phyloP scores from a whole-genome alignment of 2,329 filamentous ascomycete genomes.

The Didymella lethalis region DNA sequence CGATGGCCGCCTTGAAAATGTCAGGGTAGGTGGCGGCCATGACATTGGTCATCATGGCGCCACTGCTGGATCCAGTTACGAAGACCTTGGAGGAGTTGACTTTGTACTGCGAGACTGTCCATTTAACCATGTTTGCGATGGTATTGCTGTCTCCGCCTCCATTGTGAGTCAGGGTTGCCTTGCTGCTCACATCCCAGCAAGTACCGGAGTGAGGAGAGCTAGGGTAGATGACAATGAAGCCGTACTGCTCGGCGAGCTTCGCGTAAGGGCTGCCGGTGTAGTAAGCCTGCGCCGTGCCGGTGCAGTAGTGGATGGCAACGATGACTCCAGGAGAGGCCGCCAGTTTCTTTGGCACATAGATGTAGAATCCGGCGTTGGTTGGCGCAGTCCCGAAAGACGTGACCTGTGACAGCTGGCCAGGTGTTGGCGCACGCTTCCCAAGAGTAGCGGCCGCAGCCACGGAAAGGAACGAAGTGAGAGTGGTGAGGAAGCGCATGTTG shows the following conservation, averaged over 20 bases:
- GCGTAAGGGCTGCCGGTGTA: conserved; percentile 63
- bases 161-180: conserved; percentile 62
- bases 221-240: conserved; percentile 69
- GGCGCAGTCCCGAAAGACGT: conserved; percentile 56
- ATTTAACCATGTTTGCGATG: conserved; percentile 68
- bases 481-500: conserved; percentile 35
- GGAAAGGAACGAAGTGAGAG: conserved; percentile 32
- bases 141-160: conserved; percentile 65
- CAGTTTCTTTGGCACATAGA: conserved; percentile 59
- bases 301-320: conserved; percentile 66
- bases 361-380: conserved; percentile 61
- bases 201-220: conserved; percentile 60
- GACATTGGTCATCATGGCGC: conserved; percentile 66
- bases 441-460: conserved; percentile 34
- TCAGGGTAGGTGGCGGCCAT: conserved; percentile 63
- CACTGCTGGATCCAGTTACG: conserved; percentile 63
- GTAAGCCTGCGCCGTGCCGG: conserved; percentile 60
- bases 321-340: conserved; percentile 59
- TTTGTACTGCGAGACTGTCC: conserved; percentile 60
- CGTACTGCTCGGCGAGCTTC: conserved; percentile 62
- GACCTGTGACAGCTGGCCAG: conserved; percentile 49
- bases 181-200: conserved; percentile 68
- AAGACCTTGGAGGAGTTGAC: conserved; percentile 62
- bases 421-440: conserved; percentile 37
- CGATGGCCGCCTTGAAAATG: conserved; percentile 61